phyloP scores from a whole-genome alignment of 176 grass and related monocot species.

The Echinochloa phyllopogon region DNA sequence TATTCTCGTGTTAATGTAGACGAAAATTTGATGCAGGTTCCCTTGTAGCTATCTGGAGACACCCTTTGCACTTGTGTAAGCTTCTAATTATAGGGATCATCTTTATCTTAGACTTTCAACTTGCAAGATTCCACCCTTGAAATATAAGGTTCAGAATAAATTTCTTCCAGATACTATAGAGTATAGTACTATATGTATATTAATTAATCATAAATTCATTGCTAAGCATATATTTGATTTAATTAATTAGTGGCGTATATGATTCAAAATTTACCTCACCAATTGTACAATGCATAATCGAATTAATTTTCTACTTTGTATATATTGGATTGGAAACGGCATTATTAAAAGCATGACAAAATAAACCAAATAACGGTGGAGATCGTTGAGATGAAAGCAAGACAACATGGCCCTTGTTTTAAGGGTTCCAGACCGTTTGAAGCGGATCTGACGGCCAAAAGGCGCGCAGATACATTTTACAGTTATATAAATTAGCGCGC shows the following conservation, averaged over 20 bases:
- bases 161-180: neutral
- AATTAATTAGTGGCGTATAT: too few relatives aligned
- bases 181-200: neutral
- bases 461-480: neutral
- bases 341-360: neutral
- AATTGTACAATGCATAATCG: neutral
- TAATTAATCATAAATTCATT: too few relatives aligned
- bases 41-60: neutral
- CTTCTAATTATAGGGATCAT: too few relatives aligned
- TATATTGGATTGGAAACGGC: neutral
- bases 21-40: neutral
- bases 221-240: neutral
- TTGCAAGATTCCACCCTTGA: neutral
- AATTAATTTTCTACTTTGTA: neutral
- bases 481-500: slow-evolving; percentile 10
- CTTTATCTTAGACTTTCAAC: neutral
- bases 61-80: neutral
- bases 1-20: too few relatives aligned
- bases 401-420: neutral
- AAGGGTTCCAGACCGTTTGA: neutral
- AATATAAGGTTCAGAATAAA: neutral
- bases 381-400: neutral
- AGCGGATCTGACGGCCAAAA: neutral
- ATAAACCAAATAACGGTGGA: too few relatives aligned
- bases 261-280: neutral